These are phyloP conservation scores for Cylindrotheca fusiformis DNA, from an alignment of 108 stramenopile genomes.

Conservation along the genomic window DNA sequence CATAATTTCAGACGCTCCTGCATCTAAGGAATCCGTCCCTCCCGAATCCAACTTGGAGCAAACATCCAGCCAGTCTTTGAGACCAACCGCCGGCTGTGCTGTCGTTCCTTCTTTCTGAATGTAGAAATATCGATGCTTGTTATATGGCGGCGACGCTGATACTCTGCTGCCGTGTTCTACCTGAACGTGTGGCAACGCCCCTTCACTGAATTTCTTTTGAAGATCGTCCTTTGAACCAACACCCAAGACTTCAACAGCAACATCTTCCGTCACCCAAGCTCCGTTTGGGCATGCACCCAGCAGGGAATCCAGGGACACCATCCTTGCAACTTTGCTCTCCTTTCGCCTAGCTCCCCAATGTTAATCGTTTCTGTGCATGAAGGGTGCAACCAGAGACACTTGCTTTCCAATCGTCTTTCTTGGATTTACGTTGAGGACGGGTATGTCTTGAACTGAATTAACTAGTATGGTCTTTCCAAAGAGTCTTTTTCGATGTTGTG, in stretches of 20 bases:
- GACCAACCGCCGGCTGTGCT: constrained; percentile 1
- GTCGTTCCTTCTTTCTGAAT: constrained; percentile 21
- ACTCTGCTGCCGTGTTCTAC: constrained; percentile 27
- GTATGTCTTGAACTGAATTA: too few species aligned
- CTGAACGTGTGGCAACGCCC: constrained; percentile 24
- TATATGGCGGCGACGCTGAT: constrained; percentile 21
- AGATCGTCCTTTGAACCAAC: constrained; percentile 19
- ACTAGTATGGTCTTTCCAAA: too few species aligned
- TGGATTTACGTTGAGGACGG: too few species aligned
- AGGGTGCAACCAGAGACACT: too few species aligned
- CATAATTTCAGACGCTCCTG: constrained; percentile 7
- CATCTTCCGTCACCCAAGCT: constrained; percentile 32
- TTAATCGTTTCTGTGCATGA: too few species aligned
- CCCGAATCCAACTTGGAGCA: constrained; percentile 14
- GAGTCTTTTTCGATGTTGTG: too few species aligned
- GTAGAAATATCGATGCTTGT: constrained; percentile 23
- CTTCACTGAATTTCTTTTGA: constrained; percentile 18
- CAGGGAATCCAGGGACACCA: constrained; percentile 16
- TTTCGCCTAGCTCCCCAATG: too few species aligned
- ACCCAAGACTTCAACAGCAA: constrained; percentile 24
- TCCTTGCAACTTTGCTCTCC: too few species aligned
- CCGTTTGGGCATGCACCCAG: constrained; percentile 26
- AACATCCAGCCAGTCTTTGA: constrained; percentile 20
- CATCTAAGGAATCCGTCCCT: constrained; percentile 4
- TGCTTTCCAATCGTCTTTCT: too few species aligned